Evolutionary conservation across 306 rosid genomes (phyloP), one percentile per base, ranked within the genome.

Genomic region (Echinosophora koreensis): DNA sequence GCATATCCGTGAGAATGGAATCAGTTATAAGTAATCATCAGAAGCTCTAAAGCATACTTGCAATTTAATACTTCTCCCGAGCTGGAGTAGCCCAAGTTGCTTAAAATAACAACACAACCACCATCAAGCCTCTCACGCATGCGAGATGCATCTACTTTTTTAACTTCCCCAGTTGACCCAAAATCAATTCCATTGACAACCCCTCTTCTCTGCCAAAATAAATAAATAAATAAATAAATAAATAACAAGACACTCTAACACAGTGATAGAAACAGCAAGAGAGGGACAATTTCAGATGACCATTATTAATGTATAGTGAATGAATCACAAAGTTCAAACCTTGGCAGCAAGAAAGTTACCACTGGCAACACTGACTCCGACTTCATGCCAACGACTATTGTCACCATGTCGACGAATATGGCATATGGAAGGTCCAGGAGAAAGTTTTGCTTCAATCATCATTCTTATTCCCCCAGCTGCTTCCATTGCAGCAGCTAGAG

Each of bases 101-200:
- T 90, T 92, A 91, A 86, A 83, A 95, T 81, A 81, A 95, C 98
- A 60, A 92, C 80, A 87, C 94, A 95, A 63, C 97, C 99, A 77
- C 88, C 92, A 85, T 95, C 94, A 76, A 95, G 99, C 82, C 98
- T 91, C 90, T 95, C 96, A 37, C 94, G 89, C 97, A 95, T 91
- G 57, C 98, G 94, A 63, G 80, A 59, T 55, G 86, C 91, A 22
- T 92, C 97, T 30, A 95, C 92, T 77, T 88, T 95, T 86, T 95
- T 95, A 79, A 95, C 92, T 84, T 95, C 98, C 76, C 99, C 99
- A n/a, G 99, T 95, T 77, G 92, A 86, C 65, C 99, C 98, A 84
- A 86, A 95, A 85, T 95, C 99, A 69, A 92, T 85, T 75, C 99
- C 97, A 11, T 81, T 87, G 71, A 91, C 88, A 57, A 95, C 98